Conservation (phyloP, 164 flowering plant species). For the Nymphaea thermarum region DNA sequence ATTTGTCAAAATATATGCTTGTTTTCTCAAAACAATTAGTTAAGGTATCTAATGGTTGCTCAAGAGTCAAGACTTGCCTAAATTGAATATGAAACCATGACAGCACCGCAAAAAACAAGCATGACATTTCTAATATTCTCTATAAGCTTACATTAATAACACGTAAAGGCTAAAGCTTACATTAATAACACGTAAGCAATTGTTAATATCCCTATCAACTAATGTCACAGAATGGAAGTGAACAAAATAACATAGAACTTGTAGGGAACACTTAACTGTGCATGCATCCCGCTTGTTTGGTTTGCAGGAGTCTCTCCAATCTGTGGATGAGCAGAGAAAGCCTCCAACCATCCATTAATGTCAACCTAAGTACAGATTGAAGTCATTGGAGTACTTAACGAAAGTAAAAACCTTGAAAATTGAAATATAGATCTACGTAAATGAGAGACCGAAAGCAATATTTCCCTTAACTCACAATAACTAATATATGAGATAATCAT, state of each 20-base stretch:
- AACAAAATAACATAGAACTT: not conserved
- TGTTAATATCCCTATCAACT: not conserved
- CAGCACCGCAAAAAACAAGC: not conserved
- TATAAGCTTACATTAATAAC: not conserved
- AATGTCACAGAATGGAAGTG: not conserved
- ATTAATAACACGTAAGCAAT: not conserved
- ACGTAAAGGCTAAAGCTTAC: not conserved
- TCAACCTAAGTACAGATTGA: constrained; percentile 32
- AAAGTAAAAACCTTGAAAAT: no score
- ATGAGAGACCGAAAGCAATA: no score
- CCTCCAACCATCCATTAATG: constrained; percentile 81
- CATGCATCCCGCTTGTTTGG: constrained; percentile 25
- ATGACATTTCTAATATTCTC: not conserved
- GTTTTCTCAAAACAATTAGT: no score
- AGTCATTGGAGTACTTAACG: no score
- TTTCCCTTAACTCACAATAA: no score
- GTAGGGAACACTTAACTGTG: constrained; percentile 21
- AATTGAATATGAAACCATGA: not conserved
- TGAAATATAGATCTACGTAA: no score
- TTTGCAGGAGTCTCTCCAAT: constrained; percentile 37
- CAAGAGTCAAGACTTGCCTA: not conserved
- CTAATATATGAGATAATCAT: no score
- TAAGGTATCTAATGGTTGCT: no score
- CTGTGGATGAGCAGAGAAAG: constrained; percentile 74
- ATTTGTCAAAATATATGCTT: no score